Evolutionary conservation across 2,329 filamentous ascomycete species (phyloP).

Genomic region (Talaromyces piceae): DNA sequence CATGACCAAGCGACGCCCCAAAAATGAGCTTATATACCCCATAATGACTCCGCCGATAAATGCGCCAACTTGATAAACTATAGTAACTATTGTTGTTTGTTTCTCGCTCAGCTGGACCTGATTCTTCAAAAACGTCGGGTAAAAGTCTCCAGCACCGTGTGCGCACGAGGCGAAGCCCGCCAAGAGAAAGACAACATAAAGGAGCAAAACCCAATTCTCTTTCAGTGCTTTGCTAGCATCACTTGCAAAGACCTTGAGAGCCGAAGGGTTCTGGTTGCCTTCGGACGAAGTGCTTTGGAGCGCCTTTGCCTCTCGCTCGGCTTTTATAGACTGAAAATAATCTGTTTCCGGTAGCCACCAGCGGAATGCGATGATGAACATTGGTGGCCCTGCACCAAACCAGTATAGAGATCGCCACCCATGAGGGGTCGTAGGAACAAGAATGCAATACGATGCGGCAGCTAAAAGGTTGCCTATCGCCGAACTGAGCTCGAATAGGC

Average conservation of each 20-base stretch:
- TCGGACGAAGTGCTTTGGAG: constrained; percentile 1
- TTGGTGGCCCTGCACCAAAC: constrained; percentile 30
- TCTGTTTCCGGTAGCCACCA: constrained; percentile 67
- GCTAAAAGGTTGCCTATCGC: constrained; percentile 29
- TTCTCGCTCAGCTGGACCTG: constrained; percentile 24
- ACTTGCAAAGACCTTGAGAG: constrained; percentile 13
- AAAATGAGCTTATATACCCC: constrained; percentile 30
- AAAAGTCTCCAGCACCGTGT: constrained; percentile 34
- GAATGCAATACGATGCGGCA: constrained; percentile 27
- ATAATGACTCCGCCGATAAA: constrained; percentile 26
- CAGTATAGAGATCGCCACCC: constrained; percentile 31
- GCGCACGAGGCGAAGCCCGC: constrained; percentile 29
- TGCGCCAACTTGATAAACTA: constrained; percentile 28
- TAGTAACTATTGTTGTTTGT: constrained; percentile 27
- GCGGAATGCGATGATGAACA: constrained; percentile 58
- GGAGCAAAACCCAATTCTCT: constrained; percentile 28
- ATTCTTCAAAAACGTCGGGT: constrained; percentile 34
- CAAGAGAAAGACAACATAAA: constrained; percentile 31
- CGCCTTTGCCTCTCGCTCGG: constrained; percentile 15
- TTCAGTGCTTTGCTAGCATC: constrained; percentile 18
- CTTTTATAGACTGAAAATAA: constrained; percentile 44
- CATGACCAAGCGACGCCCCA: constrained; percentile 31
- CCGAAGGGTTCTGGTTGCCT: background rate
- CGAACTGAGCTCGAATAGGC: constrained; percentile 29
- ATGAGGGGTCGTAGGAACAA: constrained; percentile 26